Conservation (phyloP, 2,329 filamentous ascomycete species). For the Cryphonectria japonica region DNA sequence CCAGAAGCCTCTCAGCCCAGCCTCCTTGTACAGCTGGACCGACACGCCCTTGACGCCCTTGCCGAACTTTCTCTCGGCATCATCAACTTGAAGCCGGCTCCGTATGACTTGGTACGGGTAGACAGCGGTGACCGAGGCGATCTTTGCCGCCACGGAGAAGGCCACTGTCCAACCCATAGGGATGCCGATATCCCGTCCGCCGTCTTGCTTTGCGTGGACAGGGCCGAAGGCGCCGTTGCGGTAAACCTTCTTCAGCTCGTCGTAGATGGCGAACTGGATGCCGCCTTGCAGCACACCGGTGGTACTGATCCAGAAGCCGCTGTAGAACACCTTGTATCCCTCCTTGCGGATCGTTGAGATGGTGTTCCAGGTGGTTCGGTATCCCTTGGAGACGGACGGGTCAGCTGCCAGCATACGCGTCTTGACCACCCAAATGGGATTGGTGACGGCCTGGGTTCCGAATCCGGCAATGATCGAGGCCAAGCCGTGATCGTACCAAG, state of each 20-base stretch:
- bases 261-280: constrained; percentile 95
- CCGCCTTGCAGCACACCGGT: constrained; percentile 90
- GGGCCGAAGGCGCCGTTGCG: constrained; percentile 11
- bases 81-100: constrained; percentile 85
- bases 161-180: constrained; percentile 78
- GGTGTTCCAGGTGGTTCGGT: constrained; percentile 76
- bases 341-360: constrained; percentile 69
- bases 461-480: constrained; percentile 73
- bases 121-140: constrained; percentile 85
- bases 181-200: constrained; percentile 47
- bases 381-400: constrained; percentile 73
- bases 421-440: constrained; percentile 98
- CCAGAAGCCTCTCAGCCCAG: constrained; percentile 86
- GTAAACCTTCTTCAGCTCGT: constrained; percentile 65
- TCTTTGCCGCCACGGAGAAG: constrained; percentile 79
- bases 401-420: constrained; percentile 94
- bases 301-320: constrained; percentile 79
- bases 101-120: constrained; percentile 96
- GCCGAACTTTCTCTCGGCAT: constrained; percentile 75
- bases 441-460: constrained; percentile 80
- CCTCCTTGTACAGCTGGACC: constrained; percentile 73
- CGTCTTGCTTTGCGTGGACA: constrained; percentile 33
- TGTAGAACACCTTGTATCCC: constrained; percentile 81
- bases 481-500: constrained; percentile 76
- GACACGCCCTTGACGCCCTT: constrained; percentile 73